phyloP scores from a whole-genome alignment of 2,329 filamentous ascomycete species.

The Diaporthe ampelina region DNA sequence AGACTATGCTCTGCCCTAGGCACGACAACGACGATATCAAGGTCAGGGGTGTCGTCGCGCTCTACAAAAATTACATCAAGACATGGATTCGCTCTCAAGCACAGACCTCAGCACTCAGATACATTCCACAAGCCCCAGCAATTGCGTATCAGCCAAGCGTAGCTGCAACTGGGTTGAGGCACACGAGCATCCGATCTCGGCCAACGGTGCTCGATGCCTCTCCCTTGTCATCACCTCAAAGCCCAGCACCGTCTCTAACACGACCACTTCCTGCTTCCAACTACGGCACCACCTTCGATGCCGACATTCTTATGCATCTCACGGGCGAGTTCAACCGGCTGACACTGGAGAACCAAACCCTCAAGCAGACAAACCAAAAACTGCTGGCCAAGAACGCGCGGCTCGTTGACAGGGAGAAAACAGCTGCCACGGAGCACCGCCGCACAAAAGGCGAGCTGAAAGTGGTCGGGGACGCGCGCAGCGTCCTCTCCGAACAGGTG shows the following conservation, averaged over 20 bases:
- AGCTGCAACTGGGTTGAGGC: background rate
- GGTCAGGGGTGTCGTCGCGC: background rate
- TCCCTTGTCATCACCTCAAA: background rate
- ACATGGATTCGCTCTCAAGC: background rate
- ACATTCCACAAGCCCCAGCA: background rate
- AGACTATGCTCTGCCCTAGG: background rate
- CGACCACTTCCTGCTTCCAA: background rate
- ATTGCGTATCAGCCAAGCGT: background rate
- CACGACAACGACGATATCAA: background rate
- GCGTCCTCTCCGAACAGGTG: constrained; percentile 1
- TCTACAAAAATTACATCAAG: background rate
- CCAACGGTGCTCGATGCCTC: background rate
- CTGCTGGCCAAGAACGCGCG: background rate
- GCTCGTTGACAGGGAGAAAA: background rate
- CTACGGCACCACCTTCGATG: background rate
- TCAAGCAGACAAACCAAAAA: background rate
- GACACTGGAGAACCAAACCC: background rate
- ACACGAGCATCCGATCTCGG: too few species aligned
- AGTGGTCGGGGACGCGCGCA: background rate
- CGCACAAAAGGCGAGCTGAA: background rate
- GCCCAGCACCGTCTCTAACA: too few species aligned
- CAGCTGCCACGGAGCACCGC: background rate
- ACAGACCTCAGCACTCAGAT: too few species aligned
- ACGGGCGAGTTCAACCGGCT: background rate
- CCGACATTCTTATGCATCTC: background rate